phyloP scores from a whole-genome alignment of 169 alveolate genomes.

The Plasmodium billcollinsi region DNA sequence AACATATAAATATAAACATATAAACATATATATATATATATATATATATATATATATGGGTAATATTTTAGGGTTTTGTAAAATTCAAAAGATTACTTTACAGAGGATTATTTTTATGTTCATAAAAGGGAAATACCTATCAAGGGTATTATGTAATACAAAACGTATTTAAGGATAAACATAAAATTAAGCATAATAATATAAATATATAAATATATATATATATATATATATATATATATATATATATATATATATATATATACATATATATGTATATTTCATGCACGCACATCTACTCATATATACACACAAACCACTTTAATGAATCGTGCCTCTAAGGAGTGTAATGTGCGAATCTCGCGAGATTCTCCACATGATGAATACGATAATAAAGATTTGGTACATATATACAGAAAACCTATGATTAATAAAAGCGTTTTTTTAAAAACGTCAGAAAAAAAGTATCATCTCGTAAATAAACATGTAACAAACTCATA shows the following conservation, averaged over 20 bases:
- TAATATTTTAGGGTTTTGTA: no score
- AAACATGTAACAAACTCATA: conserved; percentile 27
- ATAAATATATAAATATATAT: no score
- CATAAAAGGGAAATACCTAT: no score
- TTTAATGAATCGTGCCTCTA: not conserved
- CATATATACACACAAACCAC: not conserved
- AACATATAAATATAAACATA: no score
- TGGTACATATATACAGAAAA: conserved; percentile 37
- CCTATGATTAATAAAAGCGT: conserved; percentile 26
- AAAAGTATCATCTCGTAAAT: not conserved
- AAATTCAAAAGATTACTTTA: no score
- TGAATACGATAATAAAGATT: conserved; percentile 40
- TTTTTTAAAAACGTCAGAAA: conserved; percentile 17
- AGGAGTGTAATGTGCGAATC: not conserved
- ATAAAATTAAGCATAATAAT: no score
- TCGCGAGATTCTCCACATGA: conserved; percentile 1
- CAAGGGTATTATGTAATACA: no score
- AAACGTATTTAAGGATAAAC: no score
- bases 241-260: not conserved
- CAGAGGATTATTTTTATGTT: no score
- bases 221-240: not conserved
- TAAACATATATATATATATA: no score
- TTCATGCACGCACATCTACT: not conserved
- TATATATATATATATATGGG: no score
- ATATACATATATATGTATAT: not conserved